These are phyloP conservation scores for Talaromyces nanjingensis DNA, from an alignment of 495 filamentous ascomycete species.

Conservation along the genomic window DNA sequence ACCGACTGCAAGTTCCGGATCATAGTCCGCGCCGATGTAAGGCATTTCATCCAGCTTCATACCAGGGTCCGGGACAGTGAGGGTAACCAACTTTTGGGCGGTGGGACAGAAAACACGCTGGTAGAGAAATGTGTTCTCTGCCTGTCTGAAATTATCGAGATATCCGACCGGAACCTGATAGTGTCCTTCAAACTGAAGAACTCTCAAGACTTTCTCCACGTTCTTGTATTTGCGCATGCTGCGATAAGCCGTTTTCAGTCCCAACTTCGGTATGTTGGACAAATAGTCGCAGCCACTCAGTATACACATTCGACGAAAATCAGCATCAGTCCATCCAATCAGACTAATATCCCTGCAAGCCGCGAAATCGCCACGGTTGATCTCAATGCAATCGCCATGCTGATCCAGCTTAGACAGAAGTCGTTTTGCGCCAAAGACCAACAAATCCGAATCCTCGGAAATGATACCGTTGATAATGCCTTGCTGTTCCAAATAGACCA, in stretches of 20 bases:
- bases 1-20: constrained; percentile 58
- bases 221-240: constrained; percentile 83
- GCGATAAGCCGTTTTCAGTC: constrained; percentile 87
- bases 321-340: constrained; percentile 82
- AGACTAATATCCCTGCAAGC: constrained; percentile 82
- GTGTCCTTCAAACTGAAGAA: constrained; percentile 81
- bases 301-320: constrained; percentile 95
- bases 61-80: constrained; percentile 55
- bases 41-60: constrained; percentile 59
- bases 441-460: constrained; percentile 92
- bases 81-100: constrained; percentile 59
- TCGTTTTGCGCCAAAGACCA: constrained; percentile 89
- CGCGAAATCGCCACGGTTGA: constrained; percentile 80
- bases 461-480: constrained; percentile 81
- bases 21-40: constrained; percentile 71
- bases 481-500: constrained; percentile 84
- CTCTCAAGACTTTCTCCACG: constrained; percentile 72
- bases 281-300: constrained; percentile 98
- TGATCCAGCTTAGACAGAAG: constrained; percentile 92
- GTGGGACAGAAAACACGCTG: constrained; percentile 89
- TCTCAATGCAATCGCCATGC: constrained; percentile 86
- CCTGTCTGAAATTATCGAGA: constrained; percentile 67
- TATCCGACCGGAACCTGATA: constrained; percentile 73
- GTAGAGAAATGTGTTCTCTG: constrained; percentile 87
- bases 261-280: constrained; percentile 72